Evolutionary conservation across 1,284 basidiomycete genomes (phyloP).

Genomic region (Leucoagaricus sp.): DNA sequence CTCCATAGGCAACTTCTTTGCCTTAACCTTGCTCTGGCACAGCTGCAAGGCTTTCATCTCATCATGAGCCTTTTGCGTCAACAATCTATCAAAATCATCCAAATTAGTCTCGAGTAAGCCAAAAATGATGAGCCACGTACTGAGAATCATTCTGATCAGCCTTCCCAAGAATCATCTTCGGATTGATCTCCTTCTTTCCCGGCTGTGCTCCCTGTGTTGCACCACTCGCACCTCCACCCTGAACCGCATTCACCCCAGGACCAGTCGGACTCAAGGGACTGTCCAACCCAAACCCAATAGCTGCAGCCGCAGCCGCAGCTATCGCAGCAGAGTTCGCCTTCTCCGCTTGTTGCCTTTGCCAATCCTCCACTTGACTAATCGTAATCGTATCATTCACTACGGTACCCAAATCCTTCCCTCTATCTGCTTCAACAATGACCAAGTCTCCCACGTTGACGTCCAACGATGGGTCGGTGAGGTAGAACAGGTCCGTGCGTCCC

Average conservation of each 20-base stretch:
- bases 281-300: conserved; percentile 19
- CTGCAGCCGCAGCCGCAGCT: conserved; percentile 22
- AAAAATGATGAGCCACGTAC: conserved; percentile 47
- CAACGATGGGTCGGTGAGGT: conserved; percentile 67
- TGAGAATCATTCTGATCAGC: conserved; percentile 84
- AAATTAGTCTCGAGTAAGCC: conserved; percentile 6
- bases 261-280: conserved; percentile 35
- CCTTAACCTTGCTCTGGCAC: conserved; percentile 88
- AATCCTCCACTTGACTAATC: conserved; percentile 88
- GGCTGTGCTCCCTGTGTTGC: conserved; percentile 24
- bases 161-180: conserved; percentile 96
- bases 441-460: conserved; percentile 83
- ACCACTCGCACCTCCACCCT: conserved; percentile 32
- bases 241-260: conserved; percentile 23
- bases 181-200: conserved; percentile 87
- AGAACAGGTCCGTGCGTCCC: conserved; percentile 93
- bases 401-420: conserved; percentile 91
- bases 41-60: conserved; percentile 91
- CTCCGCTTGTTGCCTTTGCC: conserved; percentile 73
- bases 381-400: conserved; percentile 90
- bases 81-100: conserved; percentile 46
- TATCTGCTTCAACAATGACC: conserved; percentile 96
- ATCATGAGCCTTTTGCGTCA: conserved; percentile 84
- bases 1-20: conserved; percentile 96
- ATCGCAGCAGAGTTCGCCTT: conserved; percentile 34